Evolutionary conservation across 1,139 yeast genomes (phyloP), one percentile per base, ranked within the genome.

Genomic region (Yamadazyma mexicana): DNA sequence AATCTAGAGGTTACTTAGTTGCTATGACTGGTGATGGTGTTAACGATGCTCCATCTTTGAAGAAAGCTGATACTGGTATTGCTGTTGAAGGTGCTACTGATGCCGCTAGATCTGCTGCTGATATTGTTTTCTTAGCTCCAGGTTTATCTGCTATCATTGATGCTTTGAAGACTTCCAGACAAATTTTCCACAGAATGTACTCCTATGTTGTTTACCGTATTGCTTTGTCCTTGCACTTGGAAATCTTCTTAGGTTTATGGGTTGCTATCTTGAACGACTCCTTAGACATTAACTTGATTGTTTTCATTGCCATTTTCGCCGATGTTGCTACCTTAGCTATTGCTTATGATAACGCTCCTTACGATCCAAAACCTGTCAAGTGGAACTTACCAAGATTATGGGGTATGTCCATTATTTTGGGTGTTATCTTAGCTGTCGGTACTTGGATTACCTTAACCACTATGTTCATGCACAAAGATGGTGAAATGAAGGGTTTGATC

Each of bases 11-110:
- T 73, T 86, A 85, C 82, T 81, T 87, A 73, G 95, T 87, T 76
- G 96, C 95, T 70, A 87, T 87, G 95, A 87, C 96, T 78, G 96
- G 96, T 84, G 96, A 87, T 69, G 96, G 96, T 83, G 95, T 87
- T 66, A 87, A 87, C 75, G 96, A 87, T 75, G 95, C 96, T 59
- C 96, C 96, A 65, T 87, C 95, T 54, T 81, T 87, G 74, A 87
- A 87, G 85, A 87, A 87, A 77, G 95, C 96, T 69, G 95, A 87
- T 72, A 86, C 95, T 58, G 96, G 95, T 84, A 87, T 87, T 76
- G 95, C 95, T 65, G 95, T 87, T 68, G 95, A 87, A 75, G 95
- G 95, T 82, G 91, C 95, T 58, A 84, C 95, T 58, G 96, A 87
- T 74, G 94, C 95, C 66, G 96, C 96, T 56, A 81, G 95, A 73